Evolutionary conservation across 2,329 filamentous ascomycete genomes (phyloP), one percentile per base, ranked within the genome.

Genomic region (Paraphoma chrysanthemicola): DNA sequence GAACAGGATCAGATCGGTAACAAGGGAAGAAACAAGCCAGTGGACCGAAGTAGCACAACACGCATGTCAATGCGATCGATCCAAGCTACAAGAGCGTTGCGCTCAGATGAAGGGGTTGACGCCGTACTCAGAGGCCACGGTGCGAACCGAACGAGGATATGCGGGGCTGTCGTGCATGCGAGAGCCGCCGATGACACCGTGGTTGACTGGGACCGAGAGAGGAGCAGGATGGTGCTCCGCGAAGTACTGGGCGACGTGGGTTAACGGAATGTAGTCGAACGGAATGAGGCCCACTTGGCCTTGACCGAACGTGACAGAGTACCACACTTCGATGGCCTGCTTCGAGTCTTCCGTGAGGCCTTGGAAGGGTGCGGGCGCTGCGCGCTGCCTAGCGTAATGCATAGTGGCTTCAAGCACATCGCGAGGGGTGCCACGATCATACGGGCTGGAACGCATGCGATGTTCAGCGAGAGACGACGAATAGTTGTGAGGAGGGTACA

Each of bases 401-500:
- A 60, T 56, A 11, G 63, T 61, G 44, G 63, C 59, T 54, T 71
- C 64, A 14, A 64, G 44, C 48, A 72, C 62, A 48, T 77, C 75
- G 43, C 75, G 73, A 41, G 77, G 85, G 29, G 90, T 95, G 29
- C 92, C 92, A 59, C 92, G 89, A 67, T 96, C 92, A 67, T 87
- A 96, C 68, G 91, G 89, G 18, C 90, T 93, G 49, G 87, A 86
- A 53, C 90, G 87, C 47, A 89, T 88, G 59, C 90, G 88, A 72
- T 93, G 90, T 71, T 93, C 89, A 60, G 91, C 88, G 14, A 89
- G 86, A 65, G 88, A 86, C 53, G 91, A 86, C 53, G 91, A 89
- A 14, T 88, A 87, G 45, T 89, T 88, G 62, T 90, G 90, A 5
- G 92, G 92, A 3, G 92, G 91, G 74, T 93, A 96, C 0, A 96